Percentiles rank a stretch among this genome's conserved stretches.
phyloP scores from a whole-genome alignment of 2,329 filamentous ascomycete species.

The Mycosphaerella sp. region DNA sequence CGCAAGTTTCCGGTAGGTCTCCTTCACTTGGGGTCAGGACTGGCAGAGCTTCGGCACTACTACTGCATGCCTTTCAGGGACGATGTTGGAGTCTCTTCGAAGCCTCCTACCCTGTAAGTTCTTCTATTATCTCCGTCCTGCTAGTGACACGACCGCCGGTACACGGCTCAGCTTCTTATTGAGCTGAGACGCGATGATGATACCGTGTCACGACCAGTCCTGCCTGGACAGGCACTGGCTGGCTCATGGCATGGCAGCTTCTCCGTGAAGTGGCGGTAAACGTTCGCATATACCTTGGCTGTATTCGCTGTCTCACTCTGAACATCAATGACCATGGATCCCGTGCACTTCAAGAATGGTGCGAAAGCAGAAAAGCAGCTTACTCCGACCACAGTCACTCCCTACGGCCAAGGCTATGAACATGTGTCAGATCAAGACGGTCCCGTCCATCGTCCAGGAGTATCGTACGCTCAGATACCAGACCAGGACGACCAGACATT shows the following conservation, averaged over 20 bases:
- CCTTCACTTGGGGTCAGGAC: not conserved
- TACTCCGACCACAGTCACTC: slow-evolving; percentile 2
- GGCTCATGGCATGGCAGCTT: not conserved
- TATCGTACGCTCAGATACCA: slow-evolving; percentile 15
- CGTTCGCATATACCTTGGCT: not conserved
- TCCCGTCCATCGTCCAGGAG: not conserved
- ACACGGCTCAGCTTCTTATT: not conserved
- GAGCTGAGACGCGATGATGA: not conserved
- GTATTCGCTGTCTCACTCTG: not conserved
- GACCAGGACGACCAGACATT: slow-evolving; percentile 56
- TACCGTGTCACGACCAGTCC: slow-evolving; percentile 9
- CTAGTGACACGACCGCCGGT: slow-evolving; percentile 6
- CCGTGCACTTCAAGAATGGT: slow-evolving; percentile 5
- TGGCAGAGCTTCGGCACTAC: slow-evolving; percentile 5
- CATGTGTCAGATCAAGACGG: not conserved
- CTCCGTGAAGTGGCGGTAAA: slow-evolving; percentile 14
- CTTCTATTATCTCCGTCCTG: not conserved
- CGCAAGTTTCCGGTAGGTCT: slow-evolving; percentile 5
- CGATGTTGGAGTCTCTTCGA: slow-evolving; percentile 2
- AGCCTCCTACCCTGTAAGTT: slow-evolving; percentile 5
- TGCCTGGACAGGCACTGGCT: not conserved
- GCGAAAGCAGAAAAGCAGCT: slow-evolving; percentile 12
- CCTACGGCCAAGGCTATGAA: not conserved
- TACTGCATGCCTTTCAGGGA: slow-evolving; percentile 1
- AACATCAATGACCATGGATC: slow-evolving; percentile 10